Percentiles rank a stretch among this genome's conserved stretches.
These are phyloP conservation scores for Starmerella etchellsii DNA, from an alignment of 805 yeast genomes.

Conservation along the genomic window DNA sequence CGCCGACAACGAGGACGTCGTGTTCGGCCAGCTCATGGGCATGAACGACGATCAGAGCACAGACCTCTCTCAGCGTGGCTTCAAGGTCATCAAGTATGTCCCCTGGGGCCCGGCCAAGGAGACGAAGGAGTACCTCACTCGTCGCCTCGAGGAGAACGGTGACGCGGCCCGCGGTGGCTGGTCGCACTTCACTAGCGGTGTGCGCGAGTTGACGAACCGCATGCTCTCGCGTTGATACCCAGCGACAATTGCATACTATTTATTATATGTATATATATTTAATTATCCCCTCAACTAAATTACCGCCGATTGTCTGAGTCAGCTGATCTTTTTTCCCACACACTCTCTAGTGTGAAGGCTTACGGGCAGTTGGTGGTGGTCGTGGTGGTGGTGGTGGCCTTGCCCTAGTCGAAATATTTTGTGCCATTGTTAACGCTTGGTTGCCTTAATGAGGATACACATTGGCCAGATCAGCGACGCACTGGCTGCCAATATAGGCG, in stretches of 20 bases:
- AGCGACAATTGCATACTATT: background rate
- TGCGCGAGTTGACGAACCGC: conserved; percentile 16
- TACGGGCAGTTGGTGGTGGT: too few relatives aligned
- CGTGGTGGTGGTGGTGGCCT: too few relatives aligned
- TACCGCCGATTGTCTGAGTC: too few relatives aligned
- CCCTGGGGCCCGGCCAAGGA: conserved; percentile 97
- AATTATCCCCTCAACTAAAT: background rate
- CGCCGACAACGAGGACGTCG: conserved; percentile 35
- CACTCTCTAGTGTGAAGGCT: too few relatives aligned
- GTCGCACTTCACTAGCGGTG: conserved; percentile 19
- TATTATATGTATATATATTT: background rate
- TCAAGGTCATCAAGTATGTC: conserved; percentile 80
- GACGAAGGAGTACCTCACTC: conserved; percentile 74
- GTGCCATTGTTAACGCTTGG: background rate
- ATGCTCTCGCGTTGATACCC: background rate
- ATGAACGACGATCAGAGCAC: conserved; percentile 87
- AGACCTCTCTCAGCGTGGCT: conserved; percentile 52
- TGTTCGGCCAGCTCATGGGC: conserved; percentile 81
- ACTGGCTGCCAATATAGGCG: conserved; percentile 35
- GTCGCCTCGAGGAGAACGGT: conserved; percentile 92
- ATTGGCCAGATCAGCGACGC: conserved; percentile 54
- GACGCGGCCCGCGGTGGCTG: conserved; percentile 35
- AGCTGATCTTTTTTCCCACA: too few relatives aligned
- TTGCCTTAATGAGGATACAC: conserved; percentile 34
- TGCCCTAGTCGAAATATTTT: too few relatives aligned